Conservation (phyloP, 805 yeast genomes). For the Lipomyces sp. region DNA sequence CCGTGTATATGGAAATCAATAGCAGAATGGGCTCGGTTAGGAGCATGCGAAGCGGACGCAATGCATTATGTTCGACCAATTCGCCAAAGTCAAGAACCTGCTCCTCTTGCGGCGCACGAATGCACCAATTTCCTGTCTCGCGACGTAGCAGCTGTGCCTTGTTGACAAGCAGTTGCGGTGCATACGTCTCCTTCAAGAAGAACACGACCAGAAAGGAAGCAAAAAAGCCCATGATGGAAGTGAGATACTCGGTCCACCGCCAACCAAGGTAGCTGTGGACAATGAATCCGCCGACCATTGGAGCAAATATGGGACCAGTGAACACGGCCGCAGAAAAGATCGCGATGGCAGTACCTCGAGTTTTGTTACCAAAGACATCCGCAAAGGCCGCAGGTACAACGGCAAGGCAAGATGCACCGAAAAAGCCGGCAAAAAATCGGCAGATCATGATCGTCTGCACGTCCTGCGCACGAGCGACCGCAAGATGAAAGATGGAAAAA, state of each 20-base stretch:
- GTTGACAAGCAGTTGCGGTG: constrained; percentile 59
- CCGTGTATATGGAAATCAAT: constrained; percentile 60
- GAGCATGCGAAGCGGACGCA: constrained; percentile 68
- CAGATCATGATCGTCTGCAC: constrained; percentile 72
- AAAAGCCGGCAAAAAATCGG: constrained; percentile 74
- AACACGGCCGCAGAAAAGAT: constrained; percentile 71
- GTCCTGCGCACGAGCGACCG: constrained; percentile 71
- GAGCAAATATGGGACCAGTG: constrained; percentile 78
- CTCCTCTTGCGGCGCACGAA: constrained; percentile 72
- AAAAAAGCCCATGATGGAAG: constrained; percentile 57
- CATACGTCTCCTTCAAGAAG: constrained; percentile 66
- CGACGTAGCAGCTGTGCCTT: constrained; percentile 63
- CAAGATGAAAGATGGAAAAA: constrained; percentile 61
- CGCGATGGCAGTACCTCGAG: constrained; percentile 74
- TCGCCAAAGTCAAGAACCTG: constrained; percentile 55
- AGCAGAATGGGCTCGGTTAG: constrained; percentile 68
- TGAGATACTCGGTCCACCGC: constrained; percentile 78
- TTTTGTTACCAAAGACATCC: constrained; percentile 63
- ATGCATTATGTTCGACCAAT: constrained; percentile 57
- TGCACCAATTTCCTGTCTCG: constrained; percentile 77
- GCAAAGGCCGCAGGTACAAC: constrained; percentile 86
- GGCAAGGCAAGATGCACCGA: constrained; percentile 83
- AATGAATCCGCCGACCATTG: constrained; percentile 71
- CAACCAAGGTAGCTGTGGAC: constrained; percentile 63
- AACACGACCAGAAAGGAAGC: constrained; percentile 43